A percentile compares a stretch with the other conserved stretches of the same genome.
These are phyloP conservation scores for Ceratobasidium sp. DNA, from an alignment of 1,284 basidiomycete genomes.

Conservation along the genomic window DNA sequence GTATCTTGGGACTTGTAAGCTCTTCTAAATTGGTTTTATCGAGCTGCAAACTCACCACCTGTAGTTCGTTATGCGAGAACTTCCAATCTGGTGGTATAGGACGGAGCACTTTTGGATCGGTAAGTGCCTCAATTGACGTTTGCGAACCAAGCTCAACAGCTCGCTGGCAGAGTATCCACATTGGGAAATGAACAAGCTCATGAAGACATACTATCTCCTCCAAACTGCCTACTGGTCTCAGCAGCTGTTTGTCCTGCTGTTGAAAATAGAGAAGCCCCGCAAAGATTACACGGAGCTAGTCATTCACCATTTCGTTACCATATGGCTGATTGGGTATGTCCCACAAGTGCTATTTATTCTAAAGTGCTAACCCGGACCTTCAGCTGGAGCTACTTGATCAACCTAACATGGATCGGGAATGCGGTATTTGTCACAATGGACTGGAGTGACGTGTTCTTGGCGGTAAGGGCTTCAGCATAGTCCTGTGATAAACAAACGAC, in stretches of 20 bases:
- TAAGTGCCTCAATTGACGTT: constrained; percentile 52
- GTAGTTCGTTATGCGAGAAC: constrained; percentile 86
- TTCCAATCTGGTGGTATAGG: constrained; percentile 92
- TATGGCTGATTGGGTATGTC: constrained; percentile 89
- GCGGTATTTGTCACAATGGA: constrained; percentile 98
- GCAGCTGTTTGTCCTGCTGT: constrained; percentile 88
- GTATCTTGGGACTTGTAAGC: constrained; percentile 82
- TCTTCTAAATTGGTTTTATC: not conserved
- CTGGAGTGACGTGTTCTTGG: constrained; percentile 90
- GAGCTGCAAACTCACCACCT: not conserved
- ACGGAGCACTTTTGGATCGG: constrained; percentile 88
- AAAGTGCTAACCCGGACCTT: constrained; percentile 26
- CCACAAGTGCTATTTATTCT: not conserved
- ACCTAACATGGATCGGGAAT: constrained; percentile 85
- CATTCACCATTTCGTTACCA: constrained; percentile 90
- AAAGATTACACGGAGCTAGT: constrained; percentile 93
- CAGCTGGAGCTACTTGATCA: constrained; percentile 90
- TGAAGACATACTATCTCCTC: constrained; percentile 95
- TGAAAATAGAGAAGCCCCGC: constrained; percentile 92
- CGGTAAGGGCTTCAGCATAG: constrained; percentile 64
- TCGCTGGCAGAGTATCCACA: constrained; percentile 80
- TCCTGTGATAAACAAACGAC: constrained; percentile 43
- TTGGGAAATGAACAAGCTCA: constrained; percentile 85
- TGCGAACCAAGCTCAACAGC: not conserved
- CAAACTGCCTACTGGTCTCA: constrained; percentile 95